Evolutionary conservation across 345 rosid species (phyloP).

Genomic region (Luvunga scandens): DNA sequence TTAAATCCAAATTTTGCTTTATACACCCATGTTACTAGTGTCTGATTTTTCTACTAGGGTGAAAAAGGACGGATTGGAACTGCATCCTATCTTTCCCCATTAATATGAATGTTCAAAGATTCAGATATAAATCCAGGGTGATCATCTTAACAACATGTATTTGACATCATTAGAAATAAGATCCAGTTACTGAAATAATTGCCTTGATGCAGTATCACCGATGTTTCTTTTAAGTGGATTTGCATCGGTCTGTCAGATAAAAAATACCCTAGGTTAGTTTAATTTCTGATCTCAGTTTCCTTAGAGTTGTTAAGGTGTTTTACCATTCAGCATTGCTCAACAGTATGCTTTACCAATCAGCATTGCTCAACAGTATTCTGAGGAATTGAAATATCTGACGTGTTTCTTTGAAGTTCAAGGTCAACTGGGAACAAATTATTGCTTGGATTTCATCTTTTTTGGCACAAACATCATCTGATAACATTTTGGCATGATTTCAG

Average conservation of each 20-base stretch:
- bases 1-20: too few relatives aligned
- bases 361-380: not conserved
- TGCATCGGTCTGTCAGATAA: not conserved
- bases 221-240: not conserved
- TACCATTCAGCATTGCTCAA: not conserved
- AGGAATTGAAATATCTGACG: not conserved
- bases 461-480: not conserved
- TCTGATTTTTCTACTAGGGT: not conserved
- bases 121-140: not conserved
- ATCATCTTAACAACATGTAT: not conserved
- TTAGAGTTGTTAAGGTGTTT: not conserved
- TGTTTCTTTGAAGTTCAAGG: not conserved
- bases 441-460: not conserved
- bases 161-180: not conserved
- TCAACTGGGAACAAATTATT: not conserved
- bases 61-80: not conserved
- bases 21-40: not conserved
- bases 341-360: not conserved
- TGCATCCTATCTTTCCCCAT: not conserved
- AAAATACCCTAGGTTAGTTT: not conserved
- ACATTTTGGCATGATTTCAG: constrained; percentile 40
- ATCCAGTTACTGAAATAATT: not conserved
- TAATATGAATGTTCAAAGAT: not conserved
- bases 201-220: not conserved
- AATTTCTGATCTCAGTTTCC: not conserved